These are phyloP conservation scores for Alternaria sp. DNA, from an alignment of 2,329 filamentous ascomycete genomes.

Conservation along the genomic window DNA sequence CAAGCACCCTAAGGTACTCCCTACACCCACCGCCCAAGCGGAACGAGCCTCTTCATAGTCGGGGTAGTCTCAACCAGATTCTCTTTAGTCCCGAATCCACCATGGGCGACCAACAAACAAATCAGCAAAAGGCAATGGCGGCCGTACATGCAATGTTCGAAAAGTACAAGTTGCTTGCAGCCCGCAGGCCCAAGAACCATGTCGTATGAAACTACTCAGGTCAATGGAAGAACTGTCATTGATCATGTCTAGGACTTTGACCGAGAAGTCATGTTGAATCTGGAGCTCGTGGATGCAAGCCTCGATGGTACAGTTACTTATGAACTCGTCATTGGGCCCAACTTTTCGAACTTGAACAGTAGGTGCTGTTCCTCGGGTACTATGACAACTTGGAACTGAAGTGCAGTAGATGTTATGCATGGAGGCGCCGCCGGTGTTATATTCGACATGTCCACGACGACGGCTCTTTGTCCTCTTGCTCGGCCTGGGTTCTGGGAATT, in stretches of 20 bases:
- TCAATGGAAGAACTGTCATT: background rate
- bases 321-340: conserved; percentile 45
- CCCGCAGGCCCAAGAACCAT: conserved; percentile 41
- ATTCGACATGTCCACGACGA: conserved; percentile 57
- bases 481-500: conserved; percentile 62
- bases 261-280: conserved; percentile 46
- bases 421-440: conserved; percentile 52
- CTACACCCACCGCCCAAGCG: background rate
- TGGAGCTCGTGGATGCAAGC: conserved; percentile 49
- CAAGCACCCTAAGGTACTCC: background rate
- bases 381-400: conserved; percentile 6
- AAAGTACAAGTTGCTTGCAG: conserved; percentile 45
- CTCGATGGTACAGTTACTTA: conserved; percentile 47
- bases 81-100: background rate
- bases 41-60: background rate
- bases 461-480: conserved; percentile 59
- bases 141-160: conserved; percentile 51
- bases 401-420: conserved; percentile 50
- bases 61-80: background rate
- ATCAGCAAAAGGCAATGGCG: conserved; percentile 44
- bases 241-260: conserved; percentile 46
- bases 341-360: conserved; percentile 53
- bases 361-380: conserved; percentile 1
- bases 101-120: conserved; percentile 37
- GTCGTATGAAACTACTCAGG: conserved; percentile 28